A percentile compares a stretch with the other conserved stretches of the same genome.
phyloP scores from a whole-genome alignment of 2,329 filamentous ascomycete species.

The Ophiostoma ips region DNA sequence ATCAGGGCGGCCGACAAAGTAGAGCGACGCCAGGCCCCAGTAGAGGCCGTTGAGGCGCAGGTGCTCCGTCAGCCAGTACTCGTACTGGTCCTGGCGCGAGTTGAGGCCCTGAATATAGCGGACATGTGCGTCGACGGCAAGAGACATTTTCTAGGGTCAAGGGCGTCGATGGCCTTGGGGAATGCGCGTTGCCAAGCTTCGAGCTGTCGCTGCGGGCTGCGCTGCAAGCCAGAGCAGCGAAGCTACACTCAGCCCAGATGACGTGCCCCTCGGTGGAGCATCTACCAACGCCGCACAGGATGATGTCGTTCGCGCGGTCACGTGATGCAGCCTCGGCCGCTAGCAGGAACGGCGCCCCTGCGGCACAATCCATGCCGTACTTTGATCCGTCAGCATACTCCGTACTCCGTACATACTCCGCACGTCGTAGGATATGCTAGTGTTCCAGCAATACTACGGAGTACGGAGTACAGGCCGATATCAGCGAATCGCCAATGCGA shows the following conservation, averaged over 20 bases:
- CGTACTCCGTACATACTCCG: too few relatives aligned
- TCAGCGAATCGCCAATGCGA: too few relatives aligned
- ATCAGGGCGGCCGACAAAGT: constrained; percentile 69
- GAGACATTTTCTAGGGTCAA: neutral
- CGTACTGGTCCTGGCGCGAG: constrained; percentile 81
- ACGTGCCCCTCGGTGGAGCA: neutral
- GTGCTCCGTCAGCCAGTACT: constrained; percentile 97
- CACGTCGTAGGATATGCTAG: too few relatives aligned
- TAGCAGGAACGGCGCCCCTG: neutral
- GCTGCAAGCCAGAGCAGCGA: too few relatives aligned
- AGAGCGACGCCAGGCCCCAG: constrained; percentile 83
- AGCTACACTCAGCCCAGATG: neutral
- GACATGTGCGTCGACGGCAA: constrained; percentile 47
- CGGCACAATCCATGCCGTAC: too few relatives aligned
- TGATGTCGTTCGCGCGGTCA: neutral
- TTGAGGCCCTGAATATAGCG: constrained; percentile 88
- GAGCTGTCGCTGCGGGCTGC: too few relatives aligned
- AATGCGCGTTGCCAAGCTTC: too few relatives aligned
- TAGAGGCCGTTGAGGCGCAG: constrained; percentile 90
- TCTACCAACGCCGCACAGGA: neutral
- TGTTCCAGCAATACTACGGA: too few relatives aligned
- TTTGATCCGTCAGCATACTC: neutral
- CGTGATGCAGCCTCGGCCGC: neutral
- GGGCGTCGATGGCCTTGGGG: neutral
- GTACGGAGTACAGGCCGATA: too few relatives aligned